Base-by-base conservation (phyloP, 2,329 filamentous ascomycete species). In the Exserohilum turcica region DNA sequence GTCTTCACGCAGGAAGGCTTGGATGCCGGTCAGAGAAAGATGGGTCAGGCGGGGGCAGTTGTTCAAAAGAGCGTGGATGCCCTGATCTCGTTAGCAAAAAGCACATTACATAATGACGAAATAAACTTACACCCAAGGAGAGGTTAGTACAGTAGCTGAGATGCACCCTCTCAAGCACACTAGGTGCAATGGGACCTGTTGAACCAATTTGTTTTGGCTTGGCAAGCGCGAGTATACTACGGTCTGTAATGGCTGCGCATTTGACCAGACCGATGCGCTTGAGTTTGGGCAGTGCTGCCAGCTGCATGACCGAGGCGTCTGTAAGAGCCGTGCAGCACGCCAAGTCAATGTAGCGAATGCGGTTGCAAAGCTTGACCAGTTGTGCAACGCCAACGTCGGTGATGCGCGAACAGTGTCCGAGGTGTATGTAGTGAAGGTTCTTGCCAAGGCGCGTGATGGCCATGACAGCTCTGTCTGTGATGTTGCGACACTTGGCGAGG, bases 231-330 rank as follows among this genome's bases (percentile, higher is more conserved):
- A 89, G 81, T 47, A 99, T 95, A 64, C 92, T 96, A 24, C 85
- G 84, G 71, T 99, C 91, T 0, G 94, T 97, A 64, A 99, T 96
- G 51, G 83, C 85, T 56, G 86, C 86, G 70, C 94, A 99, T 75
- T 99, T 99, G 48, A 99, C 94, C 47, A 99, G 78, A 0, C 94
- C 94, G 56, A 99, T 96, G 32, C 94, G 84, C 79, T 96, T 92
- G 47, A 99, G 80, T 75, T 99, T 99, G 3, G 94, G 94, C 5
- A 99, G 82, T 12, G 85, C 85, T 5, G 94, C 92, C 32, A 99
- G 80, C 59, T 91, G 88, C 57, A 84, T 88, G 13, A 99, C 89
- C 18, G 92, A 97, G 9, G 83, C 82, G 65, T 99, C 94, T 0
- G 94, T 97, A 56, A 99, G 79, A 64, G 91, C 87, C 12, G 84